Evolutionary conservation across 441 rosid genomes (phyloP), one percentile per base, ranked within the genome.

Genomic region (Melastoma candidum): DNA sequence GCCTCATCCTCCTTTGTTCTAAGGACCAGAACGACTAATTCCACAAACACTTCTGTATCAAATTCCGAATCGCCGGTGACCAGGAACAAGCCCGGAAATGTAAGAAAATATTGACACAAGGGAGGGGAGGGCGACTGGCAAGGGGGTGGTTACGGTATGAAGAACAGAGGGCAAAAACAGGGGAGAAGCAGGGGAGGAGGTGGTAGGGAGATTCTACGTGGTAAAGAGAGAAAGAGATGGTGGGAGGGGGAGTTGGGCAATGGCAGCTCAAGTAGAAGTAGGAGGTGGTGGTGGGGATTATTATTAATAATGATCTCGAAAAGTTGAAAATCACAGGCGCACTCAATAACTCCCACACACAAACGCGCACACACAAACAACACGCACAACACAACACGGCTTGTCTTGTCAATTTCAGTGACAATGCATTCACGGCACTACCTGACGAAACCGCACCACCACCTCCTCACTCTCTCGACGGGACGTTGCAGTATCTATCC

Each of bases 91-190:
- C 22, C 22, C 22, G 22, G 22, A 17, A 61, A 24, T 13, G 39
- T 9, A 43, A 25, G 13, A 17, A 47, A 17, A 54, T 50, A 61
- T 60, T 3, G 22, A 52, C 50, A 57, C 32, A 44, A 51, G 7
- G 7, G 13, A 7, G 13, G n/a, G 52, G 22, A 17, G 22, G 22
- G 22, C 22, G 22, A 17, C 22, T 17, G 22, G 22, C 22, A 0
- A 17, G 22, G 22, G 22, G 22, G 22, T 17, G 22, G 22, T 17
- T 17, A 17, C 22, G 22, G 22, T 17, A 17, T 17, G 22, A 17
- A 17, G 22, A 17, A 17, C 22, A 17, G 22, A 1, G 22, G 22
- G 22, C 22, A n/a, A 17, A 17, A 17, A 17, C 22, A 17, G 22
- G 22, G 32, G 32, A 25, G 52, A 32, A 51, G 13, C 54, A 7